Conservation (phyloP, 345 rosid genomes). For the Angophora floribunda region DNA sequence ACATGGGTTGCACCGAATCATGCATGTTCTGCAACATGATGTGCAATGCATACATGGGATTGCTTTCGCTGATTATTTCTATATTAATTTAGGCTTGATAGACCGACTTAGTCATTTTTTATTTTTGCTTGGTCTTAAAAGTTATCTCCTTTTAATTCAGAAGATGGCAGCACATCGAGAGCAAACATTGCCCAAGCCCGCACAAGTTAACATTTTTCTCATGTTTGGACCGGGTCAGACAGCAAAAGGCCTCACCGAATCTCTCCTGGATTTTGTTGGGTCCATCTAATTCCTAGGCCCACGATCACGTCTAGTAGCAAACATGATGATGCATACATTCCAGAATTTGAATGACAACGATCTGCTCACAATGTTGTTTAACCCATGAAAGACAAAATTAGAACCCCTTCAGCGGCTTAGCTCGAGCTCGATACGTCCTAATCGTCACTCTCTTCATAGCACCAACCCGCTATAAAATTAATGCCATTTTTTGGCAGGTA, state of each 20-base stretch:
- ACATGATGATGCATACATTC: not conserved
- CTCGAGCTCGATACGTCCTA: not conserved
- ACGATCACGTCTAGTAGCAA: not conserved
- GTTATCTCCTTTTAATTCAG: not conserved
- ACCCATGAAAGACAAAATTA: not conserved
- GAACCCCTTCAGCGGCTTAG: not conserved
- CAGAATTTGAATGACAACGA: not conserved
- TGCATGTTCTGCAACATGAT: not conserved
- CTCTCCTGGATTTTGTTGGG: rapidly evolving
- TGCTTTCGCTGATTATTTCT: not conserved
- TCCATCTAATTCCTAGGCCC: not conserved
- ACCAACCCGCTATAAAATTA: not conserved
- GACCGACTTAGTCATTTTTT: not conserved
- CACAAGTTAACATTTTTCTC: not conserved
- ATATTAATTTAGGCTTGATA: not conserved
- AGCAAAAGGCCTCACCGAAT: not conserved
- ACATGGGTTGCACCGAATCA: not conserved
- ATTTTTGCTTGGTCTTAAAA: not conserved
- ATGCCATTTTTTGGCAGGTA: not conserved
- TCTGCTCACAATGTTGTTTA: not conserved
- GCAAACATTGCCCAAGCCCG: not conserved
- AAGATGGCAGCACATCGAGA: not conserved
- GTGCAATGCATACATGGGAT: not conserved
- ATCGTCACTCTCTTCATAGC: not conserved
- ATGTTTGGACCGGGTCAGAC: not conserved